Percentiles rank a stretch among this genome's conserved stretches.
Conservation (phyloP, 768 basidiomycete species). For the Calocybe gangraenosa region DNA sequence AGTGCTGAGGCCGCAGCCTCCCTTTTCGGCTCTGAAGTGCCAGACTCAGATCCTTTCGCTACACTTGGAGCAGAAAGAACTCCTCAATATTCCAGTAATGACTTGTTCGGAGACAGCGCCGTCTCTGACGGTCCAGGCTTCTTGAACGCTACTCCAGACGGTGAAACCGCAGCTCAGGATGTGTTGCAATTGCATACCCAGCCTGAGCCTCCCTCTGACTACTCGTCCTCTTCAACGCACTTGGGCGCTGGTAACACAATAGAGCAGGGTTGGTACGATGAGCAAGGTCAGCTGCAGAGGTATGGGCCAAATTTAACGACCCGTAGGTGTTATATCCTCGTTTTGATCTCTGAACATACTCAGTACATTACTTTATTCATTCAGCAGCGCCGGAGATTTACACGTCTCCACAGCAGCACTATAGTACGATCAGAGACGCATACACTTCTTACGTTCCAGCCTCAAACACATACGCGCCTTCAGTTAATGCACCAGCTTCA, state of each 20-base stretch:
- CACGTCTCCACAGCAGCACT: slow-evolving; percentile 6
- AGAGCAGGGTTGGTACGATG: slow-evolving; percentile 28
- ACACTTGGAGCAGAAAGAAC: slow-evolving; percentile 37
- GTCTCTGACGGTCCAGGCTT: slow-evolving; percentile 10
- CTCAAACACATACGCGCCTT: slow-evolving; percentile 16
- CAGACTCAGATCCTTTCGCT: slow-evolving; percentile 61
- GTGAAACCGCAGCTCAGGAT: slow-evolving; percentile 6
- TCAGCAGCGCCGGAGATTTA: slow-evolving; percentile 11
- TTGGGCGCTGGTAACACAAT: slow-evolving; percentile 6
- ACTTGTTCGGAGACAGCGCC: slow-evolving; percentile 14
- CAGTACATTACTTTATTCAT: not conserved
- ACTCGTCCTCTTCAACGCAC: slow-evolving; percentile 5
- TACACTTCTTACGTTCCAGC: slow-evolving; percentile 35
- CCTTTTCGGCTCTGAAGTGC: slow-evolving; percentile 69
- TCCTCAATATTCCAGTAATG: slow-evolving; percentile 21
- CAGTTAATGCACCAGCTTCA: slow-evolving; percentile 17
- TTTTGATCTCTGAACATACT: not conserved
- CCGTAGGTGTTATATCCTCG: slow-evolving; percentile 7
- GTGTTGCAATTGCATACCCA: slow-evolving; percentile 19
- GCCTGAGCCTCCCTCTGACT: slow-evolving; percentile 10
- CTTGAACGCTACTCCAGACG: slow-evolving; percentile 3
- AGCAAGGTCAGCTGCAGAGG: slow-evolving; percentile 20
- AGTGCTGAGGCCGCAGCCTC: slow-evolving; percentile 76
- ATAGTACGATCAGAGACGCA: slow-evolving; percentile 5
- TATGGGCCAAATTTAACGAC: slow-evolving; percentile 15